A percentile compares a stretch with the other conserved stretches of the same genome.
These are phyloP conservation scores for Botrytis tulipae DNA, from an alignment of 2,329 filamentous ascomycete genomes.

Conservation along the genomic window DNA sequence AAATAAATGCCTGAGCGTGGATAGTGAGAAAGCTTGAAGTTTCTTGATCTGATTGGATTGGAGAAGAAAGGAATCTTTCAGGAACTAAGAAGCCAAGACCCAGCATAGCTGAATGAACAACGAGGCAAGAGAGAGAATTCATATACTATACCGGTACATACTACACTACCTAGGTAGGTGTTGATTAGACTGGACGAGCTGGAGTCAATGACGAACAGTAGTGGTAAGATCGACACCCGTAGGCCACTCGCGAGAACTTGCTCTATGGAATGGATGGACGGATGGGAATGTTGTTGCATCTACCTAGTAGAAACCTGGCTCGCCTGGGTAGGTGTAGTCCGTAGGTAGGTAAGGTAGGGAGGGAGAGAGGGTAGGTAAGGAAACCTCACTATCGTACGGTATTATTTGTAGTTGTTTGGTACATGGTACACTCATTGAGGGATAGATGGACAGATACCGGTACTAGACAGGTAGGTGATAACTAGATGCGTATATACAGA, in stretches of 20 bases:
- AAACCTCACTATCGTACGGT: background rate
- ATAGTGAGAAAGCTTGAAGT: background rate
- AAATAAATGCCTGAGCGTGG: slow-evolving; percentile 8
- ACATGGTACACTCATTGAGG: background rate
- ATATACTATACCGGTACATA: too few relatives aligned
- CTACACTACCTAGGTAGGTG: too few relatives aligned
- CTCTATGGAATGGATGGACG: background rate
- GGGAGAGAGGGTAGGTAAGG: background rate
- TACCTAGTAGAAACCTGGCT: background rate
- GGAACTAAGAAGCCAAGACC: background rate
- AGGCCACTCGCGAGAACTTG: background rate
- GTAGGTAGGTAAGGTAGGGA: background rate
- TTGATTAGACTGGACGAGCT: background rate
- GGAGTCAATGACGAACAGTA: slow-evolving; percentile 6
- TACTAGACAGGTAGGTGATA: background rate
- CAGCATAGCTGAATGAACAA: background rate
- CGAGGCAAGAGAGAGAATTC: background rate
- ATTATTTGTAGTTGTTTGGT: background rate
- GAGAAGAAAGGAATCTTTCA: background rate
- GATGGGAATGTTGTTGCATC: background rate
- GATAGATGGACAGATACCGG: too few relatives aligned
- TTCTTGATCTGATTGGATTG: background rate
- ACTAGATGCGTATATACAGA: background rate
- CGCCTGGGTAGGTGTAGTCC: background rate
- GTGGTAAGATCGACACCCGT: background rate